These are phyloP conservation scores for Cyclostephanos invisitatus DNA, from an alignment of 108 stramenopile genomes.

Conservation along the genomic window DNA sequence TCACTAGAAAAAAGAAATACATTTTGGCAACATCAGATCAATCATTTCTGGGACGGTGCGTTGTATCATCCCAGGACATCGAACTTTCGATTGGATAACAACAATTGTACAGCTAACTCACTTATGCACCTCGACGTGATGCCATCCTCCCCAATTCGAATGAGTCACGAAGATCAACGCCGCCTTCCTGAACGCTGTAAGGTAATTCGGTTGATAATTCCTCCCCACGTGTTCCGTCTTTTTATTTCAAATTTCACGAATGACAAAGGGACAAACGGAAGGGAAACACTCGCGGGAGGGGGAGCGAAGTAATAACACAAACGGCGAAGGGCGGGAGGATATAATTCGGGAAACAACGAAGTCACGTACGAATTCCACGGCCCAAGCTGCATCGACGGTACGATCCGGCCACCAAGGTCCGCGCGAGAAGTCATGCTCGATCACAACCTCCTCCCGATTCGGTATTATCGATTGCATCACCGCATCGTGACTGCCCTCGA, in stretches of 20 bases:
- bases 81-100: no score
- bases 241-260: no score
- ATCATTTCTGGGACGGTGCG: neutral
- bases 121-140: conserved; percentile 59
- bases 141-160: conserved; percentile 73
- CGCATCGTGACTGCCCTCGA: conserved; percentile 85
- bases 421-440: conserved; percentile 70
- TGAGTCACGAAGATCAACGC: conserved; percentile 80
- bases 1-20: conserved; percentile 41
- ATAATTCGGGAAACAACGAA: neutral
- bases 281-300: no score
- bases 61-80: no score
- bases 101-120: neutral
- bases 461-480: conserved; percentile 63
- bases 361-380: conserved; percentile 63
- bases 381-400: conserved; percentile 84
- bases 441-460: conserved; percentile 36
- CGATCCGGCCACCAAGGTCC: conserved; percentile 88
- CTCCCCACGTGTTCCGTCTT: conserved; percentile 55
- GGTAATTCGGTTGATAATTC: conserved; percentile 77
- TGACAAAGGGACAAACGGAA: neutral
- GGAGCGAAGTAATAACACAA: no score
- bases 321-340: no score
- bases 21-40: neutral
- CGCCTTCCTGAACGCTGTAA: conserved; percentile 75